Conservation (phyloP, 805 yeast genomes). For the Schwanniomyces sp. region DNA sequence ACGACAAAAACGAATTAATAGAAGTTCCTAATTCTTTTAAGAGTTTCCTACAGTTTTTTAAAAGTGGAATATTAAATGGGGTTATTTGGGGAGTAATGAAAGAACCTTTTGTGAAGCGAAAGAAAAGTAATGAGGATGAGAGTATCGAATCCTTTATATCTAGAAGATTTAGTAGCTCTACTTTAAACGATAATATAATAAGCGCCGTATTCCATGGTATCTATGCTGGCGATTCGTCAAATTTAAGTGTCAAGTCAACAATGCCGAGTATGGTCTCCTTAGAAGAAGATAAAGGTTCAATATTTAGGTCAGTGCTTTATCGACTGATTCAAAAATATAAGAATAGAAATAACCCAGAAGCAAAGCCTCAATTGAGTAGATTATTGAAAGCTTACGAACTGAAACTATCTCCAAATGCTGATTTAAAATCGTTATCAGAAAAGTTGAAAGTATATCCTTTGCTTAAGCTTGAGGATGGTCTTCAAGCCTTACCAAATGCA, state of each 20-base stretch:
- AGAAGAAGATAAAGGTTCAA: constrained; percentile 61
- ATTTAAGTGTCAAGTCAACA: constrained; percentile 64
- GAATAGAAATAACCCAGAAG: background rate
- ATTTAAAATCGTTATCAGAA: constrained; percentile 34
- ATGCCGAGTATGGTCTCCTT: constrained; percentile 54
- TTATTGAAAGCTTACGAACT: constrained; percentile 37
- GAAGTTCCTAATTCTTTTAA: constrained; percentile 52
- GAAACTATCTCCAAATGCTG: constrained; percentile 37
- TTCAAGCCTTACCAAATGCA: constrained; percentile 51
- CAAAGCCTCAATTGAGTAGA: constrained; percentile 5
- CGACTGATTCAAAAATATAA: background rate
- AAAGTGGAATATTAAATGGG: constrained; percentile 46
- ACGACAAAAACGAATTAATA: constrained; percentile 43
- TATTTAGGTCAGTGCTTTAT: constrained; percentile 13
- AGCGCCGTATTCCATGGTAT: constrained; percentile 89
- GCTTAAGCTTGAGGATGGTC: constrained; percentile 56
- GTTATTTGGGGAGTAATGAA: constrained; percentile 43
- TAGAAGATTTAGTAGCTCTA: constrained; percentile 63
- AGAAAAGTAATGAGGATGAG: constrained; percentile 53
- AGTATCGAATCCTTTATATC: constrained; percentile 63
- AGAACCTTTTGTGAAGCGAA: constrained; percentile 48
- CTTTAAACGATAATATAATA: constrained; percentile 54
- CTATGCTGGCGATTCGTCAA: constrained; percentile 70
- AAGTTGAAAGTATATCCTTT: constrained; percentile 58
- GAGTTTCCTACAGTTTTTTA: constrained; percentile 23